These are phyloP conservation scores for Lactarius psammicola DNA, from an alignment of 768 basidiomycete genomes.

Conservation along the genomic window DNA sequence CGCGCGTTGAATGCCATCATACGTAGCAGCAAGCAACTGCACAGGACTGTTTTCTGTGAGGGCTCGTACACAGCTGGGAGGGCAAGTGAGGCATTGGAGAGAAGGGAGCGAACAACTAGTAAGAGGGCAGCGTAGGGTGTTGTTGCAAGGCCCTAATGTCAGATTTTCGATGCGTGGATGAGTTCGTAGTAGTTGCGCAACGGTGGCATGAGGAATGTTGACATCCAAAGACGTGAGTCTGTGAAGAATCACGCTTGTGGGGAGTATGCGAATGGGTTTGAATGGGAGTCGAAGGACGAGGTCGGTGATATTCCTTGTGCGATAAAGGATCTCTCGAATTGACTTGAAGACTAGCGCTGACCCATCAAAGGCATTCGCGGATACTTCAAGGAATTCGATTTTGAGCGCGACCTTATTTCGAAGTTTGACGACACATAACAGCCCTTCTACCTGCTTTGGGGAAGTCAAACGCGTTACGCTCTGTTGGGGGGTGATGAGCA, in stretches of 20 bases:
- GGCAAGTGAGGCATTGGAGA: neutral
- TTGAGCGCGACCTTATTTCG: no score
- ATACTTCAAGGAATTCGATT: no score
- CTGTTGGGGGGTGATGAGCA: neutral
- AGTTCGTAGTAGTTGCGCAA: neutral
- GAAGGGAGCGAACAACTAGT: neutral
- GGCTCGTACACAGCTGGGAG: no score
- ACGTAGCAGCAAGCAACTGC: no score
- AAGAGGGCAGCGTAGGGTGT: neutral
- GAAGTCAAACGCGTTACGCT: neutral
- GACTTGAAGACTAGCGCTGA: no score
- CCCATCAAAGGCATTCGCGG: no score
- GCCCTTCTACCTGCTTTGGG: neutral
- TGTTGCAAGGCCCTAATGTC: neutral
- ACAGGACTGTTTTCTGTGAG: no score
- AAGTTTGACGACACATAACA: no score
- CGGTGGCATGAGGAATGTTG: neutral
- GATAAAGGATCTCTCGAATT: no score
- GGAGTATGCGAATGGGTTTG: neutral
- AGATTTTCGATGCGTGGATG: neutral
- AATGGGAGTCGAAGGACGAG: no score
- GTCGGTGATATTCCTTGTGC: no score
- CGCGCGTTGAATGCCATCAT: no score
- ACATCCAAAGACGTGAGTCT: neutral
- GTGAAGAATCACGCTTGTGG: neutral